Evolutionary conservation across 768 basidiomycete genomes (phyloP).

Genomic region (Pisolithus microcarpus): DNA sequence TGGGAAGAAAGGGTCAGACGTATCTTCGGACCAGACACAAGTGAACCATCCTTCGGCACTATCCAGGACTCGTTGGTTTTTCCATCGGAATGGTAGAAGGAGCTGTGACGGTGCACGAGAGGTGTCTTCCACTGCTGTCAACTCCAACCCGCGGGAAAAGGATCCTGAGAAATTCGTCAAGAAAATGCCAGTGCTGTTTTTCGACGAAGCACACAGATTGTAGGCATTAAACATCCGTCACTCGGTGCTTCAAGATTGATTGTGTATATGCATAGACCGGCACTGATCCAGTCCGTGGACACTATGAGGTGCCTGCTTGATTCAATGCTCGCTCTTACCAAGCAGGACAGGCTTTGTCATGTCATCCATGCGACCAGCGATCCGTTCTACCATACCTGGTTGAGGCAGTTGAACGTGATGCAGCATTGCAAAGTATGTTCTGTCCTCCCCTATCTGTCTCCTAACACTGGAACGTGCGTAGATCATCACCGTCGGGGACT

Average conservation of each 20-base stretch:
- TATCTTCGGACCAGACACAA: conserved; percentile 38
- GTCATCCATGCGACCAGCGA: conserved; percentile 79
- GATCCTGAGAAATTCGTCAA: conserved; percentile 39
- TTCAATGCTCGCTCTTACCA: conserved; percentile 80
- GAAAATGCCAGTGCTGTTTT: conserved; percentile 73
- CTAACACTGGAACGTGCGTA: conserved; percentile 15
- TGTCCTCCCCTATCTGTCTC: background rate
- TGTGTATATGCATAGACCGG: conserved; percentile 39
- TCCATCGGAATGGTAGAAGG: conserved; percentile 19
- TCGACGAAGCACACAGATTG: conserved; percentile 85
- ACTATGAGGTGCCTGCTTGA: conserved; percentile 82
- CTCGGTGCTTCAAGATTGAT: background rate
- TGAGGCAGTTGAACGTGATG: conserved; percentile 72
- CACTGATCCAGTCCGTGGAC: conserved; percentile 67
- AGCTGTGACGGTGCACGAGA: conserved; percentile 24
- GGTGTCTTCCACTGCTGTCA: conserved; percentile 24
- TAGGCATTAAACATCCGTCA: conserved; percentile 25
- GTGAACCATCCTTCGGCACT: conserved; percentile 28
- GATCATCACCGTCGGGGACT: conserved; percentile 78
- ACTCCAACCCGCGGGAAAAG: conserved; percentile 13
- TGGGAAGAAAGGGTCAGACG: conserved; percentile 23
- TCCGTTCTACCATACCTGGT: conserved; percentile 80
- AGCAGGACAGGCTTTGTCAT: conserved; percentile 80
- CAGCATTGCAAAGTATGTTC: conserved; percentile 67
- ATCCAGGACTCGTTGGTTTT: conserved; percentile 14